Percentiles rank a stretch among this genome's conserved stretches.
phyloP scores from a whole-genome alignment of 1,284 basidiomycete genomes.

The Ustilago vetiveriae region DNA sequence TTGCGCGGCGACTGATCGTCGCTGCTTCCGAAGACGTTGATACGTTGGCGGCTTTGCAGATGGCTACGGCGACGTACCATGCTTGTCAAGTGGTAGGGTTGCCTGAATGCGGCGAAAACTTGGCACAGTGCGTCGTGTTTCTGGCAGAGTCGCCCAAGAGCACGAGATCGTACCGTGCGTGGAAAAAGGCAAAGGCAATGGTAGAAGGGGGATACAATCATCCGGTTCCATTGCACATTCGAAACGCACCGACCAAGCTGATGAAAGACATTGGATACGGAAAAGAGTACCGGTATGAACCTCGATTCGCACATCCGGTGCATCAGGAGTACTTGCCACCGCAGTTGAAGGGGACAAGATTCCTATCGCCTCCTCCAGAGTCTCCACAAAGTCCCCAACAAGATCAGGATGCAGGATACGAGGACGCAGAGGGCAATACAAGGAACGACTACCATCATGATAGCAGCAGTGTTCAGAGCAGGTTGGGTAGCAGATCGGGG shows the following conservation, averaged over 20 bases:
- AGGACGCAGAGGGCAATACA: too few species aligned
- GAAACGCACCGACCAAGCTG: slow-evolving; percentile 85
- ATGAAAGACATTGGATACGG: slow-evolving; percentile 83
- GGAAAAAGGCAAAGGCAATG: slow-evolving; percentile 57
- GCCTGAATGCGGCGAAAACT: slow-evolving; percentile 71
- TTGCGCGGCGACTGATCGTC: slow-evolving; percentile 82
- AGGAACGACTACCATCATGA: slow-evolving; percentile 23
- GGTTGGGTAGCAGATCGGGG: slow-evolving; percentile 27
- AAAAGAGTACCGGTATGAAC: slow-evolving; percentile 75
- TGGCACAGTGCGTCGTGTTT: slow-evolving; percentile 83
- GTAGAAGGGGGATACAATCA: slow-evolving; percentile 64
- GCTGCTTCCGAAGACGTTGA: slow-evolving; percentile 88
- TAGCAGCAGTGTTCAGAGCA: slow-evolving; percentile 11
- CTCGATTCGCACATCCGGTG: slow-evolving; percentile 74
- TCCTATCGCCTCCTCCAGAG: slow-evolving; percentile 72
- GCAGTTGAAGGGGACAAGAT: slow-evolving; percentile 68
- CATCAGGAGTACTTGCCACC: slow-evolving; percentile 70
- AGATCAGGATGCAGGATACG: too few species aligned
- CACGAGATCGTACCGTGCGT: slow-evolving; percentile 71
- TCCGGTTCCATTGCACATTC: slow-evolving; percentile 79
- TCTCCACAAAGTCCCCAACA: too few species aligned
- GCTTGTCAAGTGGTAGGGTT: slow-evolving; percentile 76
- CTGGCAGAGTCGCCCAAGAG: slow-evolving; percentile 85
- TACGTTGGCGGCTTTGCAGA: slow-evolving; percentile 73
- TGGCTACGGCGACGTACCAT: slow-evolving; percentile 58